Evolutionary conservation across 495 filamentous ascomycete genomes (phyloP).

Genomic region (Penicillium riverlandense): DNA sequence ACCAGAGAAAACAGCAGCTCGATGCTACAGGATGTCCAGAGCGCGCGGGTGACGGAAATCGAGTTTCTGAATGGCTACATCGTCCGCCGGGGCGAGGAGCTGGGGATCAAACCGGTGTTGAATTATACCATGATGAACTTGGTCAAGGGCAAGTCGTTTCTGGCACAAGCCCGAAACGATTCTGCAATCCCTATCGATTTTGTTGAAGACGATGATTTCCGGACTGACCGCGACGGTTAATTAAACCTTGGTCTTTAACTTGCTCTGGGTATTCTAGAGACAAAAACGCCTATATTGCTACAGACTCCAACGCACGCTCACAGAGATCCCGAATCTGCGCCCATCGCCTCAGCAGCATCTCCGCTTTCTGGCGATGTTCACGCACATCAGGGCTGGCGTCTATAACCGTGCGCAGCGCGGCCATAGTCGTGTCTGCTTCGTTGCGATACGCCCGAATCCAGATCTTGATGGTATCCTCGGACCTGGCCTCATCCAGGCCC

Average conservation of each 20-base stretch:
- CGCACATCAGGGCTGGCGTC: conserved; percentile 14
- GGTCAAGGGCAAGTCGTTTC: conserved; percentile 31
- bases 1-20: conserved; percentile 64
- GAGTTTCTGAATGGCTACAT: conserved; percentile 84
- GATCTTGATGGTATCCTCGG: conserved; percentile 25
- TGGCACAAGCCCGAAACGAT: conserved; percentile 14
- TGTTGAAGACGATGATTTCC: neutral
- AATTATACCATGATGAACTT: conserved; percentile 63
- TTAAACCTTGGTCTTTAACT: neutral
- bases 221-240: no score
- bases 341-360: conserved; percentile 42
- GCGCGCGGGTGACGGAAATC: conserved; percentile 62
- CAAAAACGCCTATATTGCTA: conserved; percentile 7
- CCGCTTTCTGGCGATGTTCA: conserved; percentile 18
- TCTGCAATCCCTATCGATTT: conserved; percentile 29
- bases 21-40: conserved; percentile 72
- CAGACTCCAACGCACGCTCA: conserved; percentile 16
- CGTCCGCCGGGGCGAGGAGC: conserved; percentile 58
- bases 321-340: conserved; percentile 42
- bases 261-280: conserved; percentile 5
- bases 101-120: conserved; percentile 55
- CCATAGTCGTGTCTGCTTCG: conserved; percentile 30
- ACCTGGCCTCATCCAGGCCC: conserved; percentile 25
- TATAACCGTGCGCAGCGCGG: conserved; percentile 21
- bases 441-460: conserved; percentile 33